Evolutionary conservation across 805 yeast genomes (phyloP).

Genomic region (Starmerella asiatica): DNA sequence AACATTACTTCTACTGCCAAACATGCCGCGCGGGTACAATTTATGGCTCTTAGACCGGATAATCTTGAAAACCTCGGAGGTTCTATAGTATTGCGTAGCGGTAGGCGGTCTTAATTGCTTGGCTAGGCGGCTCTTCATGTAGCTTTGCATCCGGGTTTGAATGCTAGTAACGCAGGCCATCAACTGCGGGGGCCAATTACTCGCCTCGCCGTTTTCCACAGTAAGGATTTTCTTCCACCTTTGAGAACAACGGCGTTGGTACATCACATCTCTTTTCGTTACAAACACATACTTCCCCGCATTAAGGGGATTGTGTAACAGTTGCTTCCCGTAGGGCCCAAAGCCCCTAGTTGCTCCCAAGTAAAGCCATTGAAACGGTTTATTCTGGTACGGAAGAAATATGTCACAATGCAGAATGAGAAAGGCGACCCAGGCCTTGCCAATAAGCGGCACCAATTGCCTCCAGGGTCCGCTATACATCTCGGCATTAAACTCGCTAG

Average conservation of each 20-base stretch:
- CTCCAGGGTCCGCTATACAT: slow-evolving; percentile 13
- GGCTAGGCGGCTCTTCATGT: neutral
- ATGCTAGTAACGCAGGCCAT: neutral
- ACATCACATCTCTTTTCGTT: neutral
- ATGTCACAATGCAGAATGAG: slow-evolving; percentile 6
- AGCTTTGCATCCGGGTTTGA: neutral
- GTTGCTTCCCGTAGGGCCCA: neutral
- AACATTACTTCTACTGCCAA: slow-evolving; percentile 4
- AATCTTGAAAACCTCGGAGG: too few relatives aligned
- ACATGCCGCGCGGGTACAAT: slow-evolving; percentile 1
- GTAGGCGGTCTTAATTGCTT: neutral
- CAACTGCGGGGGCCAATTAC: neutral
- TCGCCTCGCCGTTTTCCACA: neutral
- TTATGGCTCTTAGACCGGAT: neutral
- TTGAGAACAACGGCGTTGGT: too few relatives aligned
- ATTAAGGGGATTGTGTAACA: too few relatives aligned
- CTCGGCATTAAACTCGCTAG: slow-evolving; percentile 7
- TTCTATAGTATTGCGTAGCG: neutral
- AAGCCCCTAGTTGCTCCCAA: neutral
- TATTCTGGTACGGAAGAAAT: neutral
- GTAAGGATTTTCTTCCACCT: neutral
- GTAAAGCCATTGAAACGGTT: neutral
- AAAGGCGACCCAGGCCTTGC: slow-evolving; percentile 3
- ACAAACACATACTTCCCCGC: neutral
- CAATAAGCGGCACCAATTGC: neutral